phyloP scores from a whole-genome alignment of 805 yeast genomes.

The Kodamaea laetipori region DNA sequence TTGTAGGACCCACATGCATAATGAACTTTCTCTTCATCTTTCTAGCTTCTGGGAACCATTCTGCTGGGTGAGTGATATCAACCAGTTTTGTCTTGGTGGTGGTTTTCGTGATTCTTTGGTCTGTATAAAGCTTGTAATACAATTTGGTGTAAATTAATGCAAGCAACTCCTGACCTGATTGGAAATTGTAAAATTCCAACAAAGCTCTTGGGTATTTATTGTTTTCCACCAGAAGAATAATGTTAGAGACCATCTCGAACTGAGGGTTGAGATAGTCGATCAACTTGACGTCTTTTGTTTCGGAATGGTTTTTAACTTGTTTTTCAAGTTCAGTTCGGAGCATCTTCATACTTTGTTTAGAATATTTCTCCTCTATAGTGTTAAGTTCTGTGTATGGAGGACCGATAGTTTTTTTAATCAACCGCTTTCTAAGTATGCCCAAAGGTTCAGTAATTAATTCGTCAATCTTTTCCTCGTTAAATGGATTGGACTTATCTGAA shows the following conservation, averaged over 20 bases:
- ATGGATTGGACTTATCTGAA: too few relatives aligned
- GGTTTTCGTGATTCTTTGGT: constrained; percentile 12
- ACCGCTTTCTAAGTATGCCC: neutral
- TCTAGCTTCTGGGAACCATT: constrained; percentile 86
- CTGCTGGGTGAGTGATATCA: constrained; percentile 41
- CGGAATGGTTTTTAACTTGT: neutral
- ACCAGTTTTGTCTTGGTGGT: constrained; percentile 14
- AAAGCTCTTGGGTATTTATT: constrained; percentile 24
- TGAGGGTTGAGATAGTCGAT: constrained; percentile 30
- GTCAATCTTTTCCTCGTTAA: too few relatives aligned
- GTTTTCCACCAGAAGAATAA: constrained; percentile 22
- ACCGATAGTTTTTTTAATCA: neutral
- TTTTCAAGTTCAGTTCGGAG: neutral
- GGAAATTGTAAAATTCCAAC: constrained; percentile 18
- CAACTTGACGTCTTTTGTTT: neutral
- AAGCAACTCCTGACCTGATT: constrained; percentile 23
- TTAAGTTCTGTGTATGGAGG: neutral
- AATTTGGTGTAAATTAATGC: constrained; percentile 25
- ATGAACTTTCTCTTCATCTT: constrained; percentile 73
- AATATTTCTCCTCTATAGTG: neutral
- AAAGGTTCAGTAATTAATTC: too few relatives aligned
- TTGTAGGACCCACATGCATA: constrained; percentile 98
- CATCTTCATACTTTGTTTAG: neutral
- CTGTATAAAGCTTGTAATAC: constrained; percentile 26
- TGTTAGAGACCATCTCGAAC: constrained; percentile 21